Percentiles rank a stretch among this genome's conserved stretches.
Evolutionary conservation across 495 filamentous ascomycete genomes (phyloP).

Genomic region (Xylaria nigripes): DNA sequence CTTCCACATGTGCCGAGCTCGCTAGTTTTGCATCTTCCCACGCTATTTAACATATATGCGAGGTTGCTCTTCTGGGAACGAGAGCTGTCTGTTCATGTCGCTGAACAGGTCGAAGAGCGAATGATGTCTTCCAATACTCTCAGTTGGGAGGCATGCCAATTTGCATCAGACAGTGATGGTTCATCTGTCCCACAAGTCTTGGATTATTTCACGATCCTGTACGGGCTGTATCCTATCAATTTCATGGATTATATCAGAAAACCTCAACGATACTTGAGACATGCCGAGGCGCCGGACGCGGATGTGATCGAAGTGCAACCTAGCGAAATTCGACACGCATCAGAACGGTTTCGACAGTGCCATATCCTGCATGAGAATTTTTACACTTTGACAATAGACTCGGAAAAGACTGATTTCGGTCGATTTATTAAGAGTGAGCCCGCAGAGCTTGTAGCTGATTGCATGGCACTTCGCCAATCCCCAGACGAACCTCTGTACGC

Average conservation of each 20-base stretch:
- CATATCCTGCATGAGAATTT: conserved; percentile 71
- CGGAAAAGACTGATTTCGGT: conserved; percentile 59
- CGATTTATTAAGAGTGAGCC: conserved; percentile 67
- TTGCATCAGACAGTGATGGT: conserved; percentile 49
- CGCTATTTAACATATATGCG: conserved; percentile 68
- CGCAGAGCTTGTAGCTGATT: conserved; percentile 61
- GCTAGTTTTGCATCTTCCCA: conserved; percentile 51
- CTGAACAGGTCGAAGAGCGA: conserved; percentile 25
- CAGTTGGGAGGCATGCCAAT: conserved; percentile 52
- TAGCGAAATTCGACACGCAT: conserved; percentile 57
- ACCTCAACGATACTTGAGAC: conserved; percentile 59
- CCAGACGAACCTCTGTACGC: conserved; percentile 12
- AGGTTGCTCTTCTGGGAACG: conserved; percentile 66
- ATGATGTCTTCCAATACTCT: conserved; percentile 15
- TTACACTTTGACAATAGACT: conserved; percentile 58
- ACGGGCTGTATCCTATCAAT: conserved; percentile 72
- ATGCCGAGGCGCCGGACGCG: conserved; percentile 50
- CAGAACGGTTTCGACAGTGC: conserved; percentile 56
- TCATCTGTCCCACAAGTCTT: conserved; percentile 59
- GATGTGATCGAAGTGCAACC: conserved; percentile 66
- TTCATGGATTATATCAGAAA: conserved; percentile 71
- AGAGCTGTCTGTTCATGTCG: conserved; percentile 30
- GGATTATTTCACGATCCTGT: conserved; percentile 70
- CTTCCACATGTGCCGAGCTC: conserved; percentile 65
- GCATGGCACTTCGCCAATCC: conserved; percentile 44